Base-by-base conservation (phyloP, 2,329 filamentous ascomycete species). In the Metarhizium anisopliae region DNA sequence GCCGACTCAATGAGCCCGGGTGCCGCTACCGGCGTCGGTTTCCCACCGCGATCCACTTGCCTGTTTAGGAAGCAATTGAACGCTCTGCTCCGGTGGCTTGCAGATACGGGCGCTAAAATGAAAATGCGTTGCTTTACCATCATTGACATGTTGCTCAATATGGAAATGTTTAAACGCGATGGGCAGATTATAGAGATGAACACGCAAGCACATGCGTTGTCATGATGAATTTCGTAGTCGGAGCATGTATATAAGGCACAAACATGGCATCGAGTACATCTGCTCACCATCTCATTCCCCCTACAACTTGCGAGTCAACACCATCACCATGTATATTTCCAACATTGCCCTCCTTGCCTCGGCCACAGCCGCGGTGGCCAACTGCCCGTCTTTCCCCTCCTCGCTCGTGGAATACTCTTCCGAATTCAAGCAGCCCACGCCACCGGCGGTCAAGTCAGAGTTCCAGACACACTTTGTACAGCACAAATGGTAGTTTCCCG, bases 381-480 rank as follows among this genome's bases (percentile, higher is more conserved):
- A 7, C 20, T 68, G 66, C 11, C 29, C 57, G 16, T 50, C 63
- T 1, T 70, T 70, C 13, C 60, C 65, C 0, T 16, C 63, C 1
- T 65, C 68, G 0, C 57, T 66, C 59, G 40, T 58, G 1, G 57
- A 63, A 6, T 72, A 69, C 57, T 68, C 69, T 10, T 60, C 62
- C 11, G 53, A 51, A 0, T 73, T 72, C 35, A 40, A 65, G 51
- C 64, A 73, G 35, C 70, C 69, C 0, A 42, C 60, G 8, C 68
- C 70, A 0, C 71, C 70, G 0, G 6, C 62, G 0, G 56, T 73
- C 4, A 62, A 68, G 29, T 45, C 68, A 0, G 67, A 68, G 13
- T 72, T 67, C 49, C 55, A 63, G 2, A 62, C 69, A 20, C 66
- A 60, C 25, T 72, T 72, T 49, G 57, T 72, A 10, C 71, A 73